These are phyloP conservation scores for Sugiyamaella chiloensis DNA, from an alignment of 805 yeast genomes.

Conservation along the genomic window DNA sequence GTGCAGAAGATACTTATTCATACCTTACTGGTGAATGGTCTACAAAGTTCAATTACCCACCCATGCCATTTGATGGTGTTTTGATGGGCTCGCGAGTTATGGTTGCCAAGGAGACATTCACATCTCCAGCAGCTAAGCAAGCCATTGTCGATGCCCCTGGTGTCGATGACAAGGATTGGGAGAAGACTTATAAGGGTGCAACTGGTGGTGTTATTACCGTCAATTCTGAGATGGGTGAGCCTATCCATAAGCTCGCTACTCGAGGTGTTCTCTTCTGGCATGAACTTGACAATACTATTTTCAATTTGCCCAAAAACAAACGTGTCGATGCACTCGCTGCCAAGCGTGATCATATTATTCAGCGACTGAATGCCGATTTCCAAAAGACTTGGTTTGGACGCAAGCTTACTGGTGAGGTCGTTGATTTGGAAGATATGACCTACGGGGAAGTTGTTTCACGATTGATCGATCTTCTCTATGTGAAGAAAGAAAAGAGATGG, in stretches of 20 bases:
- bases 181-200: slow-evolving; percentile 86
- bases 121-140: slow-evolving; percentile 89
- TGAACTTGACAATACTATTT: slow-evolving; percentile 91
- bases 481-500: slow-evolving; percentile 78
- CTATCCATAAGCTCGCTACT: slow-evolving; percentile 97
- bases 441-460: slow-evolving; percentile 87
- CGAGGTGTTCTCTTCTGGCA: slow-evolving; percentile 97
- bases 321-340: slow-evolving; percentile 69
- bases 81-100: slow-evolving; percentile 94
- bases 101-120: slow-evolving; percentile 95
- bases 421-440: slow-evolving; percentile 94
- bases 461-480: slow-evolving; percentile 83
- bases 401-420: slow-evolving; percentile 66
- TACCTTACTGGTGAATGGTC: slow-evolving; percentile 98
- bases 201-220: slow-evolving; percentile 97
- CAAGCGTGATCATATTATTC: slow-evolving; percentile 83
- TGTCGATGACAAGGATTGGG: slow-evolving; percentile 88
- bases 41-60: slow-evolving; percentile 79
- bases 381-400: slow-evolving; percentile 98
- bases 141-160: slow-evolving; percentile 90
- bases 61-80: slow-evolving; percentile 99
- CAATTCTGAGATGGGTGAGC: slow-evolving; percentile 99
- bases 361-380: slow-evolving; percentile 85
- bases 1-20: slow-evolving; percentile 94
- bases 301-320: slow-evolving; percentile 86